Evolutionary conservation across 176 grass and related monocot species (phyloP).

Genomic region (Eleusine indica): DNA sequence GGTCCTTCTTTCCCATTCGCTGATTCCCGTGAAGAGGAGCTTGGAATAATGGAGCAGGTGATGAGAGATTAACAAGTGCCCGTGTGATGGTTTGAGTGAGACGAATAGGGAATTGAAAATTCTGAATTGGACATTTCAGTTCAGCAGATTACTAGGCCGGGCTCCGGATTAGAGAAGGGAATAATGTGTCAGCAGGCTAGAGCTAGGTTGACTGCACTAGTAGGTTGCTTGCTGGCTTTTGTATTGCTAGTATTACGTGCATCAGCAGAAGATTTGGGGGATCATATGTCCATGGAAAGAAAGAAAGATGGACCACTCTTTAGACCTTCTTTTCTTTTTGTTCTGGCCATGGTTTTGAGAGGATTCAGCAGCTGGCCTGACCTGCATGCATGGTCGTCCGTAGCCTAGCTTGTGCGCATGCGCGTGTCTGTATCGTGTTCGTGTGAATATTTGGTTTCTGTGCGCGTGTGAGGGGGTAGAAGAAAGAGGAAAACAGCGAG

Average conservation of each 20-base stretch:
- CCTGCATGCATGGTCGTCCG: neutral
- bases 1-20: neutral
- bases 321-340: conserved; percentile 31
- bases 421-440: conserved; percentile 6
- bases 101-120: neutral
- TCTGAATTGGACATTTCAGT: neutral
- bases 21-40: neutral
- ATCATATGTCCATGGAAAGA: conserved; percentile 25
- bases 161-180: neutral
- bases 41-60: neutral
- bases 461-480: neutral
- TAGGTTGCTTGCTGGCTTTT: neutral
- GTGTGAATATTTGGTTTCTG: conserved; percentile 22
- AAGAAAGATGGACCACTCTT: conserved; percentile 41
- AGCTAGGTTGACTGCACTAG: neutral
- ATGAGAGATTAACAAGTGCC: neutral
- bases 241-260: neutral
- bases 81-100: neutral
- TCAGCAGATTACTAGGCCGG: conserved; percentile 9
- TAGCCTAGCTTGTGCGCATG: conserved; percentile 24
- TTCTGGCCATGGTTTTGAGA: conserved; percentile 36
- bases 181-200: neutral
- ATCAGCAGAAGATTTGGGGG: neutral
- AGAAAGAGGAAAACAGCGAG: neutral
- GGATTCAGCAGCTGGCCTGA: neutral